Evolutionary conservation across 108 stramenopile species (phyloP), one percentile per base, ranked within the genome.

Genomic region (Cyclostephanos tholiformis): DNA sequence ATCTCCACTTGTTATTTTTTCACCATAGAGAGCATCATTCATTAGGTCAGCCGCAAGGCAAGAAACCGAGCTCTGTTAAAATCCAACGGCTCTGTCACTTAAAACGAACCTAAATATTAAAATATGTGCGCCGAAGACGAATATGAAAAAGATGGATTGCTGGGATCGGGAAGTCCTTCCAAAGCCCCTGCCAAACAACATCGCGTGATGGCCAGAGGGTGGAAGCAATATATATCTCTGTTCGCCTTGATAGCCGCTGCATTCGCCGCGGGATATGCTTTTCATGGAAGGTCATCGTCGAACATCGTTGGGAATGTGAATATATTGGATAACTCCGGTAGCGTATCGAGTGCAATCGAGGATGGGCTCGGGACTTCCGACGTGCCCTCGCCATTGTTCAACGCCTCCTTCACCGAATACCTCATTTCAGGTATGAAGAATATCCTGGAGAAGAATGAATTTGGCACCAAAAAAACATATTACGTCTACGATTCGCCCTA

Each of bases 401-500:
- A 69, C 32, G 27, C 68, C 23, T 69, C 68, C 55, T 69, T 69
- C 35, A 55, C 56, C 20, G 55, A 69, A 26, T 69, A 69, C 27
- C 56, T 69, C 50, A 43, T 13, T 25, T 32, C 35, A 0, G 68
- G 68, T 22, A 32, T 69, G 52, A 32, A 51, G 35, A 11, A 19
- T 11, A 53, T 41, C 16, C 26, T 69, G 20, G 55, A 52, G 29
- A 57, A 6, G 19, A 39, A n/a, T 41, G 38, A 63, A 29, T 46
- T 46, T 14, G 55, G 68, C 11, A 69, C 10, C 29, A 69, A 57
- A 16, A 35, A 69, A n/a, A 26, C 26, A 11, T 27, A 26, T 27
- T 77, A 55, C 66, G 62, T 52, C 19, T 79, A 79, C 51, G 52
- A 66, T 67, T 72, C 71, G 8, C 46, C 48, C 58, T 72, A 64